Conservation (phyloP, 2,329 filamentous ascomycete genomes). For the Aspergillus jensenii region DNA sequence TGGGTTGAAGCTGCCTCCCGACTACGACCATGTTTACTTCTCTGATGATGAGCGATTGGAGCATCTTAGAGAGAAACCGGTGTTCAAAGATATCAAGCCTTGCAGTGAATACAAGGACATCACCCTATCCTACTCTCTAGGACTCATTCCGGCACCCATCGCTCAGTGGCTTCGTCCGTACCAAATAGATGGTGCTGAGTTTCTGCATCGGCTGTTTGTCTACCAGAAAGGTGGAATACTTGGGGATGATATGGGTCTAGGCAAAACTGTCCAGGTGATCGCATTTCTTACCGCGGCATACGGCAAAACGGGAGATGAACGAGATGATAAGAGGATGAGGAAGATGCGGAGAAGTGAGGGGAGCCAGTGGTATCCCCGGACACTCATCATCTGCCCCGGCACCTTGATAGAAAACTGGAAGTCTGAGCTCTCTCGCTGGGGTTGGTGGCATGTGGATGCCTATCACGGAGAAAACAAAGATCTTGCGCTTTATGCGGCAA, state of each 20-base stretch:
- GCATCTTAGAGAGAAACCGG: constrained; percentile 67
- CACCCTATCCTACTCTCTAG: constrained; percentile 70
- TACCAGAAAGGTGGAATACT: constrained; percentile 88
- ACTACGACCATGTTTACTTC: constrained; percentile 73
- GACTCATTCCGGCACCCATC: constrained; percentile 81
- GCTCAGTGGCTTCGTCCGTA: constrained; percentile 92
- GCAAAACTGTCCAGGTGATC: constrained; percentile 95
- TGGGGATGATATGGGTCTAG: constrained; percentile 95
- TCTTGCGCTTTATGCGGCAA: constrained; percentile 69
- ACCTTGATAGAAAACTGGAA: constrained; percentile 89
- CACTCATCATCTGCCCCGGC: constrained; percentile 85
- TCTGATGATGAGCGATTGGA: constrained; percentile 67
- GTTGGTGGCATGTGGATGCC: constrained; percentile 87
- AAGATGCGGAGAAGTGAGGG: constrained; percentile 67
- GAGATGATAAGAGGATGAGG: constrained; percentile 82
- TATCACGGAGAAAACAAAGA: constrained; percentile 76
- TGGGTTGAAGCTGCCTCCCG: constrained; percentile 74
- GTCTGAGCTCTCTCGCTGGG: constrained; percentile 83
- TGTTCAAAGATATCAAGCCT: constrained; percentile 63
- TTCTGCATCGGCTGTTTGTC: constrained; percentile 85
- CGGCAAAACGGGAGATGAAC: constrained; percentile 87
- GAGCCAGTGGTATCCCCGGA: constrained; percentile 74
- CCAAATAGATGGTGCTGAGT: constrained; percentile 79
- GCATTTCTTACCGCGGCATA: constrained; percentile 89
- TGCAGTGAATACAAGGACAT: constrained; percentile 74